These are phyloP conservation scores for Hyaloscypha hepaticicola DNA, from an alignment of 495 filamentous ascomycete species.

Conservation along the genomic window DNA sequence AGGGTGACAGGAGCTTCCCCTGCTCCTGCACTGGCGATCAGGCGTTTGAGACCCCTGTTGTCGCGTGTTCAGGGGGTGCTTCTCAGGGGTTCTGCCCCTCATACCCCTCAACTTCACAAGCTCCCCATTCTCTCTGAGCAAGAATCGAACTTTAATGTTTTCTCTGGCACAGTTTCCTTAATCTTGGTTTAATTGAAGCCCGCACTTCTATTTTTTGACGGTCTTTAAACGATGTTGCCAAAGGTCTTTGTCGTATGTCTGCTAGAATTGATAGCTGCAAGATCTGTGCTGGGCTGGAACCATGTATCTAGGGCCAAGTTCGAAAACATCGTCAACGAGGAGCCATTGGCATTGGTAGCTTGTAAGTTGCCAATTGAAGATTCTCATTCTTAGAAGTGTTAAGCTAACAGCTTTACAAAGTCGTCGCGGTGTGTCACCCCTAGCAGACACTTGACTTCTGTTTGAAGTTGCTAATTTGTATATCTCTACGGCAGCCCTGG, in stretches of 20 bases:
- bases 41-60: conserved; percentile 2
- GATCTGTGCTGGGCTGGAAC: conserved; percentile 35
- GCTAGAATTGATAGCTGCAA: conserved; percentile 19
- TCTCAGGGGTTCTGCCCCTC: background rate
- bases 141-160: background rate
- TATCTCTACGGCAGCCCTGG: conserved; percentile 27
- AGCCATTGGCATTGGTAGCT: conserved; percentile 43
- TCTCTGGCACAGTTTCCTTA: background rate
- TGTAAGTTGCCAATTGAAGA: conserved; percentile 36
- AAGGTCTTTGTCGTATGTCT: conserved; percentile 25
- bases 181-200: background rate
- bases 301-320: conserved; percentile 36
- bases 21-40: conserved; percentile 2
- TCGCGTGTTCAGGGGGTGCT: background rate
- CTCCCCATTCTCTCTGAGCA: background rate
- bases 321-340: conserved; percentile 30
- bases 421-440: conserved; percentile 20
- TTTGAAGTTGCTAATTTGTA: conserved; percentile 17
- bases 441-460: conserved; percentile 17
- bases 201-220: no score
- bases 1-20: conserved; percentile 13
- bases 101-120: background rate
- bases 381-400: background rate
- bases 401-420: background rate
- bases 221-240: no score